These are phyloP conservation scores for Periglandula ipomoeae DNA, from an alignment of 2,329 filamentous ascomycete species.

Conservation along the genomic window DNA sequence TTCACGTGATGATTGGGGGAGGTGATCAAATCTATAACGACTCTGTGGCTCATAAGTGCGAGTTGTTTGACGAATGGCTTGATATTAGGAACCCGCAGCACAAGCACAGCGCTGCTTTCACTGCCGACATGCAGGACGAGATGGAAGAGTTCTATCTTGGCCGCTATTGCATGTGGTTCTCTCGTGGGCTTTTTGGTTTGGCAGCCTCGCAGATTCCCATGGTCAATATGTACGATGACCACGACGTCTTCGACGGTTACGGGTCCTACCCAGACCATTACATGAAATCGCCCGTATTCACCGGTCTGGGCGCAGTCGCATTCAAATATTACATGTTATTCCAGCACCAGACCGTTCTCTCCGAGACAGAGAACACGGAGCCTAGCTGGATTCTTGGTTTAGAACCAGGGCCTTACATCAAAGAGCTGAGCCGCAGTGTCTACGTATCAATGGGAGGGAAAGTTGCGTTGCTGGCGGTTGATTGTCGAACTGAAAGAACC, in stretches of 20 bases:
- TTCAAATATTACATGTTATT: conserved; percentile 99
- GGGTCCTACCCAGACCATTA: conserved; percentile 89
- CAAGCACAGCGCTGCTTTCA: conserved; percentile 74
- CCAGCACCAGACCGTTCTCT: conserved; percentile 81
- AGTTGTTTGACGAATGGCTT: conserved; percentile 75
- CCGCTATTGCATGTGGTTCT: conserved; percentile 91
- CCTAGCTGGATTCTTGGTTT: conserved; percentile 84
- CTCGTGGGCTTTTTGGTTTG: conserved; percentile 86
- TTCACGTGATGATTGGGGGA: conserved; percentile 97
- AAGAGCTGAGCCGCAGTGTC: conserved; percentile 72
- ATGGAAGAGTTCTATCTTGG: conserved; percentile 83
- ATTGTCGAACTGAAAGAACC: conserved; percentile 85
- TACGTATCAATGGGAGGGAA: conserved; percentile 77
- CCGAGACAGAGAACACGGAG: conserved; percentile 74
- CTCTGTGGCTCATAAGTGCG: conserved; percentile 63
- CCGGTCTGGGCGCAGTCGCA: conserved; percentile 78
- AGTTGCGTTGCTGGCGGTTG: conserved; percentile 75
- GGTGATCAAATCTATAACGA: conserved; percentile 98
- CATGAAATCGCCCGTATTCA: conserved; percentile 85
- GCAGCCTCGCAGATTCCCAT: conserved; percentile 93
- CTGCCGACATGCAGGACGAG: conserved; percentile 74
- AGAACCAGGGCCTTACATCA: conserved; percentile 80
- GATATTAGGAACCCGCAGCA: conserved; percentile 68
- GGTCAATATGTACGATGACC: conserved; percentile 97
- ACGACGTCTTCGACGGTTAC: conserved; percentile 85